These are phyloP conservation scores for Echinosophora koreensis DNA, from an alignment of 306 rosid species.

Conservation along the genomic window DNA sequence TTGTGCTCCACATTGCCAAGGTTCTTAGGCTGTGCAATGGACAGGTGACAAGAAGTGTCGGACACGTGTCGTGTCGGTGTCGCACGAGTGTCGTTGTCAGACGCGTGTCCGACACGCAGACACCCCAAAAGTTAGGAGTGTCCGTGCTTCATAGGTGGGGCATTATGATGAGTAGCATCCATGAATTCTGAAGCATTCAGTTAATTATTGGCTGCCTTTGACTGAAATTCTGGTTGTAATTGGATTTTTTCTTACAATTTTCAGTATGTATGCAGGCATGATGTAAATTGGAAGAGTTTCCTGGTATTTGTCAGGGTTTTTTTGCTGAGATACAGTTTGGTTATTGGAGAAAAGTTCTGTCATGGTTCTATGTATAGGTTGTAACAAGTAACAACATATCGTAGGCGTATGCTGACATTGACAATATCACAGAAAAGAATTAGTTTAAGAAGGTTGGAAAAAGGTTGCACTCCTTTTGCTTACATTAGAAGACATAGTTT, in stretches of 20 bases:
- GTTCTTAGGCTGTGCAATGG: too few relatives aligned
- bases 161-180: too few relatives aligned
- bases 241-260: constrained; percentile 39
- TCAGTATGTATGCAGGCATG: constrained; percentile 53
- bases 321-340: constrained; percentile 40
- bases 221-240: constrained; percentile 31
- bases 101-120: too few relatives aligned
- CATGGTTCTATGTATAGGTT: constrained; percentile 36
- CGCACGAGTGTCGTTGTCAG: too few relatives aligned
- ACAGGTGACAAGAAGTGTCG: too few relatives aligned
- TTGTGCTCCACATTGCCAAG: too few relatives aligned
- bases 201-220: constrained; percentile 19
- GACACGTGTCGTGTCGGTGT: too few relatives aligned
- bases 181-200: too few relatives aligned
- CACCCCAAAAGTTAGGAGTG: too few relatives aligned
- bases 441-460: constrained; percentile 44
- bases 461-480: constrained; percentile 45
- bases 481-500: constrained; percentile 42
- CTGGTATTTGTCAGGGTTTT: constrained; percentile 34
- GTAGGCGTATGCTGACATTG: constrained; percentile 44
- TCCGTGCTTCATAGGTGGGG: too few relatives aligned
- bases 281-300: constrained; percentile 51
- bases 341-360: constrained; percentile 41
- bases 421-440: constrained; percentile 29
- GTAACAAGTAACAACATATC: constrained; percentile 39